Evolutionary conservation across 345 rosid species (phyloP).

Genomic region (Bretschneidera sinensis): DNA sequence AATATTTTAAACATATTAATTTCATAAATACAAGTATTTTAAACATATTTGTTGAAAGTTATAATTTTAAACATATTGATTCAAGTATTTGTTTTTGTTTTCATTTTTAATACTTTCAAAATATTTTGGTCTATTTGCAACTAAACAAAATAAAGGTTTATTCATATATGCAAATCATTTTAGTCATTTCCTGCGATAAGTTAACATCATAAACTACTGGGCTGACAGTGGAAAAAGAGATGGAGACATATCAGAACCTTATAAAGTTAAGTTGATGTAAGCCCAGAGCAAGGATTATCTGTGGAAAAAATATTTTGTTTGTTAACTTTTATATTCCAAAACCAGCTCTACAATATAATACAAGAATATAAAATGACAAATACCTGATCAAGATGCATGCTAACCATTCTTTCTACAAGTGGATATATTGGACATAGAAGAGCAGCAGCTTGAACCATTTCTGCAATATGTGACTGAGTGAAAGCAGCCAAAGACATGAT

Average conservation of each 20-base stretch:
- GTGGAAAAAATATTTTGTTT: slow-evolving; percentile 16
- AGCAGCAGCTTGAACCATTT: slow-evolving; percentile 93
- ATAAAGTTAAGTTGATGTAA: slow-evolving; percentile 79
- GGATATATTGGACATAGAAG: slow-evolving; percentile 88
- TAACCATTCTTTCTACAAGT: slow-evolving; percentile 80
- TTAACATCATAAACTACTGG: slow-evolving; percentile 8
- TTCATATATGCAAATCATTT: too few relatives aligned
- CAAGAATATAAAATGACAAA: slow-evolving; percentile 7
- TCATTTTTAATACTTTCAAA: too few relatives aligned
- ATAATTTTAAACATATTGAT: too few relatives aligned
- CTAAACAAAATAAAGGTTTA: too few relatives aligned
- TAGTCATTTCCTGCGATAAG: background rate
- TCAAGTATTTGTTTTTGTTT: too few relatives aligned
- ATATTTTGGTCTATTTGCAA: too few relatives aligned
- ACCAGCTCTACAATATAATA: slow-evolving; percentile 14
- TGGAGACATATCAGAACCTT: slow-evolving; percentile 42
- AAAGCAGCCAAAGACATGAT: slow-evolving; percentile 90
- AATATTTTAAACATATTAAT: too few relatives aligned
- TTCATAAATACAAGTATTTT: too few relatives aligned
- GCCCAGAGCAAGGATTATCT: slow-evolving; percentile 82
- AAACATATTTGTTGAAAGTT: too few relatives aligned
- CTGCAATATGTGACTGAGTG: slow-evolving; percentile 57
- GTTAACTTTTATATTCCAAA: slow-evolving; percentile 19
- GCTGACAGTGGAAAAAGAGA: too few relatives aligned
- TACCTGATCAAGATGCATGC: slow-evolving; percentile 89